These are phyloP conservation scores for Neurospora africana DNA, from an alignment of 495 filamentous ascomycete species.

Conservation along the genomic window DNA sequence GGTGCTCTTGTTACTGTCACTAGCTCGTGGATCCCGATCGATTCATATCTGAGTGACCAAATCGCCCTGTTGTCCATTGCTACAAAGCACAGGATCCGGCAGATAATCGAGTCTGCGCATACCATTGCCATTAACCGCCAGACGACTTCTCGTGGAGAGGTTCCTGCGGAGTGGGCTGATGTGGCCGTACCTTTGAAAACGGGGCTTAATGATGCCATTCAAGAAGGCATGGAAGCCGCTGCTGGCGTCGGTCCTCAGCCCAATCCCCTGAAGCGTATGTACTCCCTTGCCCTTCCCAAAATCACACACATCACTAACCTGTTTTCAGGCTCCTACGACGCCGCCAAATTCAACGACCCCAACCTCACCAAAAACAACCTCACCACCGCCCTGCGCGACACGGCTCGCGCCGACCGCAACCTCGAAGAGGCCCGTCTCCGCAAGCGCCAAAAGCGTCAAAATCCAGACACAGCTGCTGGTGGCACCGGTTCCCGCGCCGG, in stretches of 20 bases:
- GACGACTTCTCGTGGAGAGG: slow-evolving; percentile 58
- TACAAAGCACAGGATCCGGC: slow-evolving; percentile 57
- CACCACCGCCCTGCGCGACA: slow-evolving; percentile 25
- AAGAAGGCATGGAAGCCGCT: slow-evolving; percentile 30
- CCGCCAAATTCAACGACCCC: slow-evolving; percentile 12
- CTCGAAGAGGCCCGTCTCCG: slow-evolving; percentile 37
- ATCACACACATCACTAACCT: not conserved
- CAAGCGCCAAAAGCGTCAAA: slow-evolving; percentile 38
- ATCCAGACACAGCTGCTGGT: slow-evolving; percentile 23
- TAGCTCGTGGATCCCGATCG: slow-evolving; percentile 55
- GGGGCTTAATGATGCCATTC: slow-evolving; percentile 22
- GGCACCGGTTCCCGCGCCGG: slow-evolving; percentile 29
- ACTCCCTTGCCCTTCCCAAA: not conserved
- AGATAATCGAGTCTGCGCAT: slow-evolving; percentile 60
- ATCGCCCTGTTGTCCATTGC: slow-evolving; percentile 65
- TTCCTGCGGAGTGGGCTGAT: slow-evolving; percentile 60
- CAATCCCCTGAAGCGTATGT: slow-evolving; percentile 53
- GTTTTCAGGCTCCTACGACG: slow-evolving; percentile 12
- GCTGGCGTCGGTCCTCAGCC: slow-evolving; percentile 30
- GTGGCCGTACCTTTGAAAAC: slow-evolving; percentile 40
- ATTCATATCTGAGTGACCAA: slow-evolving; percentile 60
- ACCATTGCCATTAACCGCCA: slow-evolving; percentile 53
- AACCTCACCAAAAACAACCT: slow-evolving; percentile 23
- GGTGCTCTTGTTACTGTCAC: slow-evolving; percentile 46
- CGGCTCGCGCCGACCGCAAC: slow-evolving; percentile 31